Evolutionary conservation across 2,329 filamentous ascomycete genomes (phyloP), one percentile per base, ranked within the genome.

Genomic region (Volutella citrinella): DNA sequence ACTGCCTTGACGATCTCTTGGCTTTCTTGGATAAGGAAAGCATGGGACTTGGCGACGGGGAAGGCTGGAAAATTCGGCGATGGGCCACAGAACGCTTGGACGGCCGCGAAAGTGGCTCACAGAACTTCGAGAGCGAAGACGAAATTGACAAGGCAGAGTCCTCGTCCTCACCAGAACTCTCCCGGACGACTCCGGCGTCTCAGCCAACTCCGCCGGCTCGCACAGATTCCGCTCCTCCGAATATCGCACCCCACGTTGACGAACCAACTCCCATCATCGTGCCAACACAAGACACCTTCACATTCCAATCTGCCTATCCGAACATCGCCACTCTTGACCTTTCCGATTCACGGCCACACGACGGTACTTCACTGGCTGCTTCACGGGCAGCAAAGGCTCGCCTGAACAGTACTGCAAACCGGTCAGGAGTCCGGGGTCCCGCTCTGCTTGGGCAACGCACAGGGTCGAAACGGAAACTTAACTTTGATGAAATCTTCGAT

Each of bases 1-100:
- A 97, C 56, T 94, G 90, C 22, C 69, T 98, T 22, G 88, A 96
- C 45, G 91, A 97, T 48, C 69, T 98, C 6, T 67, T 96, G n/a
- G 65, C 73, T 12, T 94, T 95, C 49, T 68, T 97, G 34, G 90
- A 97, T 57, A 84, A 79, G 55, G 82, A 89, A 55, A 80, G 87
- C 45, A 71, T 95, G 35, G 88, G 87, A 1, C 57, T 93, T 10
- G 76, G 74, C 29, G 86, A 93, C 59, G 87, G 87, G 11, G 90
- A 95, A 59, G 87, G 74, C 14, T 78, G 73, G 67, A 70, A 64
- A 41, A 66, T 83, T 35, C 66, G 79, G 35, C 68, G 68, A 55
- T 84, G 80, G 80, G 81, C 79, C 1, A 82, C 77, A 3, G 84
- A 89, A 59, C 71, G 82, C 18, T 64, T 86, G 13, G 80, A 87